These are phyloP conservation scores for Plasmodium inui DNA, from an alignment of 169 alveolate species.

Conservation along the genomic window DNA sequence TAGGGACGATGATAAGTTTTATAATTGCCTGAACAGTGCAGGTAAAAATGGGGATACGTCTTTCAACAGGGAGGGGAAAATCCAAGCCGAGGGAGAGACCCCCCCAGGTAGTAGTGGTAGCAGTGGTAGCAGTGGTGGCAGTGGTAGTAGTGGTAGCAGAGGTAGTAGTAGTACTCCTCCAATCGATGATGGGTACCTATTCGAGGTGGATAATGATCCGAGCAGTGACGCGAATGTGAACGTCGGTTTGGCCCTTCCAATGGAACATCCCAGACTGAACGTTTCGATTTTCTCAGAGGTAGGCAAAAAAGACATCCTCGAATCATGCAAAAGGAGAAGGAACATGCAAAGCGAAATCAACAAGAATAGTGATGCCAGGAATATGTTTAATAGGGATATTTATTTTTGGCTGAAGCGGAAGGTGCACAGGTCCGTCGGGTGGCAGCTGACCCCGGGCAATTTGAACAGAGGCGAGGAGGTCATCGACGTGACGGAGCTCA, in stretches of 20 bases:
- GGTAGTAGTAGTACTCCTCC: not conserved
- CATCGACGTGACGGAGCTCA: conserved; percentile 57
- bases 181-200: conserved; percentile 9
- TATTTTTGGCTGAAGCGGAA: conserved; percentile 70
- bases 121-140: no score
- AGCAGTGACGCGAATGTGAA: not conserved
- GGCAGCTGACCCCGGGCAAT: conserved; percentile 2
- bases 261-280: conserved; percentile 8
- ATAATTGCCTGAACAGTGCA: conserved; percentile 16
- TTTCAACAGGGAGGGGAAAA: not conserved
- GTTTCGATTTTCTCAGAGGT: conserved; percentile 59
- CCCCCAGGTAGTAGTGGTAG: not conserved
- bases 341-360: conserved; percentile 70
- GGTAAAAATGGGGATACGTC: not conserved
- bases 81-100: not conserved
- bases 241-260: not conserved
- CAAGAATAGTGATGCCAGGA: conserved; percentile 46
- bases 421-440: conserved; percentile 63
- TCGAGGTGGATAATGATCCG: conserved; percentile 52
- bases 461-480: not conserved
- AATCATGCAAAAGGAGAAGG: conserved; percentile 36
- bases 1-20: conserved; percentile 36
- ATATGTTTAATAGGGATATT: conserved; percentile 53
- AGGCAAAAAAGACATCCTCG: conserved; percentile 66
- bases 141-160: no score